Evolutionary conservation across 495 filamentous ascomycete species (phyloP).

Genomic region (Amniculicola lignicola): DNA sequence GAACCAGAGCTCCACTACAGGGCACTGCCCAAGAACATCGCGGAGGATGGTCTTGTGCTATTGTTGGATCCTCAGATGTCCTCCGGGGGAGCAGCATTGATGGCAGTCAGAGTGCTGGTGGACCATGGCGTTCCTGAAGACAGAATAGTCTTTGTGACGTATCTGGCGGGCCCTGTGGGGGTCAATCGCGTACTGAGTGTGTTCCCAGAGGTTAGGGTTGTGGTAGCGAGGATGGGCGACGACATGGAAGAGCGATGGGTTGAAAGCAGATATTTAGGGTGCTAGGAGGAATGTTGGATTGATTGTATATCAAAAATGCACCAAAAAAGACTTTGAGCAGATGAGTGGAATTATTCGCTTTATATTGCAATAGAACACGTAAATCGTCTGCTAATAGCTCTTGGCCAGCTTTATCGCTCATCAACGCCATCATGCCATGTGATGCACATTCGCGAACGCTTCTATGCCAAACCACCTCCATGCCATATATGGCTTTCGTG

Average conservation of each 20-base stretch:
- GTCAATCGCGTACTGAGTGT: conserved; percentile 79
- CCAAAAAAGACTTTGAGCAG: neutral
- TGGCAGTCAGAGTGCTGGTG: conserved; percentile 90
- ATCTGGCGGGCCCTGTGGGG: conserved; percentile 75
- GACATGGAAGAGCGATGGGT: conserved; percentile 79
- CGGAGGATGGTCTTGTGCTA: conserved; percentile 71
- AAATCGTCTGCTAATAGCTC: no score
- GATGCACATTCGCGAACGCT: neutral
- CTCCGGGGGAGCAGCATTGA: conserved; percentile 86
- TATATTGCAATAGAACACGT: no score
- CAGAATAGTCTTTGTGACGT: conserved; percentile 84
- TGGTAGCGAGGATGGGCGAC: conserved; percentile 74
- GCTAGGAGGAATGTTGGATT: no score
- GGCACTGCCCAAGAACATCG: conserved; percentile 66
- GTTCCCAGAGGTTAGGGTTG: conserved; percentile 78
- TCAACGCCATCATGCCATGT: neutral
- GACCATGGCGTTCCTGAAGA: conserved; percentile 90
- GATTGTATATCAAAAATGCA: no score
- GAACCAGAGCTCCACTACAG: conserved; percentile 91
- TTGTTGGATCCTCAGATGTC: conserved; percentile 92
- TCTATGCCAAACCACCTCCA: neutral
- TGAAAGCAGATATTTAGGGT: conserved; percentile 76
- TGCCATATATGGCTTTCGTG: neutral
- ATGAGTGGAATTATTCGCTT: no score
- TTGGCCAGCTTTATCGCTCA: no score